Percentiles rank a stretch among this genome's conserved stretches.
phyloP scores from a whole-genome alignment of 179 eudicot species.

The Vitellaria paradoxa region DNA sequence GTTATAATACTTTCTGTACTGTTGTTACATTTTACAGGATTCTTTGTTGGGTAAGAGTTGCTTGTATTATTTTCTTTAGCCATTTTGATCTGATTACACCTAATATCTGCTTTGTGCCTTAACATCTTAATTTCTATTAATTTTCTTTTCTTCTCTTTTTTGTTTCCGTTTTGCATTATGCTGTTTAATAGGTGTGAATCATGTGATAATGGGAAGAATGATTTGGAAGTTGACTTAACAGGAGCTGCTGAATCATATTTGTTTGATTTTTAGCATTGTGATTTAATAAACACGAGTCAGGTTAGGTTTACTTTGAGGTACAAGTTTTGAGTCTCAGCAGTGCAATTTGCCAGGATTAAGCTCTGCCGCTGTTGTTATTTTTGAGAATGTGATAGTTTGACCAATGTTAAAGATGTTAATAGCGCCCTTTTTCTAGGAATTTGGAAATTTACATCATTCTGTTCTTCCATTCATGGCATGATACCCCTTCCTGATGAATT shows the following conservation, averaged over 20 bases:
- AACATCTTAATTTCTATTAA: neutral
- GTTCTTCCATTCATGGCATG: neutral
- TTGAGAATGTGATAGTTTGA: neutral
- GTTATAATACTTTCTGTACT: conserved; percentile 43
- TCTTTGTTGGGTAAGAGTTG: conserved; percentile 57
- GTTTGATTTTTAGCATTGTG: neutral
- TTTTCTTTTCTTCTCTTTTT: neutral
- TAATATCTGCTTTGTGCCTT: neutral
- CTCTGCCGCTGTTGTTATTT: neutral
- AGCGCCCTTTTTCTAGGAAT: neutral
- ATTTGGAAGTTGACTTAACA: neutral
- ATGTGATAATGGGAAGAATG: neutral
- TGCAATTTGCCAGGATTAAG: neutral
- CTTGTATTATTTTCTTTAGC: neutral
- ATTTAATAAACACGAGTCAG: neutral
- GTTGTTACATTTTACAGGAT: conserved; percentile 59
- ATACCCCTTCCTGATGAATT: neutral
- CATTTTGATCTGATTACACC: neutral
- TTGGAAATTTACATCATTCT: neutral
- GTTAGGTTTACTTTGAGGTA: neutral
- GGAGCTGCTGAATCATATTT: neutral
- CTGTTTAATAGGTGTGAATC: neutral
- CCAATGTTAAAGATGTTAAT: neutral
- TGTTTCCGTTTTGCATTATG: neutral
- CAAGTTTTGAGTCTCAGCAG: neutral